Evolutionary conservation across 2,329 filamentous ascomycete species (phyloP), one percentile per base, ranked within the genome.

Genomic region (Fusarium lateritium): DNA sequence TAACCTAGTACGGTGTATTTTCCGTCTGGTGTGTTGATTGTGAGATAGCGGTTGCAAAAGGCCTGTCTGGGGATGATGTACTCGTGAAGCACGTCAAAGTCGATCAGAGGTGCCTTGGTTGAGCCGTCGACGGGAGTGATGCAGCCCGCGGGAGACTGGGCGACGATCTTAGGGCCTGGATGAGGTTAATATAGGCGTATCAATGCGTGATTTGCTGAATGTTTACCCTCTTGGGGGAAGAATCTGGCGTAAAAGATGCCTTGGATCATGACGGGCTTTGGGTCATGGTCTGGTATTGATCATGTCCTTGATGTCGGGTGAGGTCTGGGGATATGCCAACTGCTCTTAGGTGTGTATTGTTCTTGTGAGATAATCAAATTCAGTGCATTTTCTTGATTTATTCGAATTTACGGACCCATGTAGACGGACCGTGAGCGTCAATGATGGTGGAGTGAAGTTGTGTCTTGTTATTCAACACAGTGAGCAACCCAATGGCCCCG

Each of bases 11-110:
- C 89, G 60, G 91, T 89, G 79, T 94, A 92, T 70, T 88, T 88
- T 71, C 85, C 84, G 56, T 89, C 86, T 0, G 89, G 88, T 45
- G 93, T 91, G 78, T 91, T 91, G 57, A 97, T 91, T 28, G 92
- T 92, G 65, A 98, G 87, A 64, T 94, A 91, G 69, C 94, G 93
- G 78, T 97, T 97, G 85, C 95, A 97, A 77, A 99, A 96, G 75
- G 95, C 92, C 80, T 97, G 94, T 55, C 93, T 92, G 19, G 96
- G 96, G 75, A 99, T 97, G 76, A 99, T 91, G 83, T 97, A 98
- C 77, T 95, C 91, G 17, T 93, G 92, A 71, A 98, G 88, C 52
- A 93, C 90, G 69, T 92, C 89, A 81, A 97, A 98, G 80, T 94
- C 90, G 76, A 98, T 88, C 67, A 97, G 88, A 5, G 91, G 90